phyloP scores from a whole-genome alignment of 2,329 filamentous ascomycete species.

The Emergomyces pasteurianus region DNA sequence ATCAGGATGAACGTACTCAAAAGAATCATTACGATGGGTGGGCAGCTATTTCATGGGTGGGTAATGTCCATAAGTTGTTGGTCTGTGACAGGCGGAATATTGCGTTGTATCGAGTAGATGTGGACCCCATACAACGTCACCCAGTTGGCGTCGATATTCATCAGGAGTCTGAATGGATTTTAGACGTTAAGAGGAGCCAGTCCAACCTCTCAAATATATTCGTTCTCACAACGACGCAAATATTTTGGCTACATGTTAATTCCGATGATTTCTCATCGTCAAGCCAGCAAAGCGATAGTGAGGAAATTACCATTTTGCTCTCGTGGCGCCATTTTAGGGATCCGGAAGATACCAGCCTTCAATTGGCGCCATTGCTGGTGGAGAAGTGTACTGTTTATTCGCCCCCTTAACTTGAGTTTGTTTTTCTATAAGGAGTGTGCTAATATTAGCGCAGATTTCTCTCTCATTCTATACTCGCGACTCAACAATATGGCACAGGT shows the following conservation, averaged over 20 bases:
- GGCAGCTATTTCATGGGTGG: conserved; percentile 31
- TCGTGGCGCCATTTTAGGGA: conserved; percentile 45
- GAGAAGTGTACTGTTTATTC: conserved; percentile 19
- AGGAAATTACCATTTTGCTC: conserved; percentile 28
- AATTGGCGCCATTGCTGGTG: conserved; percentile 23
- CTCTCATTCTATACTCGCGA: conserved; percentile 30
- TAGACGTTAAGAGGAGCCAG: conserved; percentile 39
- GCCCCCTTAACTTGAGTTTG: not conserved
- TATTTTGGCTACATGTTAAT: conserved; percentile 35
- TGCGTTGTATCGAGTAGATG: conserved; percentile 25
- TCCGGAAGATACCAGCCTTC: conserved; percentile 41
- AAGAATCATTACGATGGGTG: conserved; percentile 30
- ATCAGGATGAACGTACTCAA: conserved; percentile 7
- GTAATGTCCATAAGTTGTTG: conserved; percentile 31
- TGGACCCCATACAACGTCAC: conserved; percentile 15
- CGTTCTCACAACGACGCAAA: conserved; percentile 41
- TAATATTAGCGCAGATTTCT: conserved; percentile 19
- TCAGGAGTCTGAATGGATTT: conserved; percentile 39
- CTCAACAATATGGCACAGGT: conserved; percentile 22
- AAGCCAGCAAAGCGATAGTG: conserved; percentile 11
- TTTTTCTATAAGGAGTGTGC: conserved; percentile 6
- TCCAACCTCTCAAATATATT: conserved; percentile 34
- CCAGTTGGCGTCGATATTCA: conserved; percentile 26
- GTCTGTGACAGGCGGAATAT: conserved; percentile 39
- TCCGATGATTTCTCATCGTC: conserved; percentile 15